These are phyloP conservation scores for Tremellales sp. DNA, from an alignment of 1,284 basidiomycete species.

Conservation along the genomic window DNA sequence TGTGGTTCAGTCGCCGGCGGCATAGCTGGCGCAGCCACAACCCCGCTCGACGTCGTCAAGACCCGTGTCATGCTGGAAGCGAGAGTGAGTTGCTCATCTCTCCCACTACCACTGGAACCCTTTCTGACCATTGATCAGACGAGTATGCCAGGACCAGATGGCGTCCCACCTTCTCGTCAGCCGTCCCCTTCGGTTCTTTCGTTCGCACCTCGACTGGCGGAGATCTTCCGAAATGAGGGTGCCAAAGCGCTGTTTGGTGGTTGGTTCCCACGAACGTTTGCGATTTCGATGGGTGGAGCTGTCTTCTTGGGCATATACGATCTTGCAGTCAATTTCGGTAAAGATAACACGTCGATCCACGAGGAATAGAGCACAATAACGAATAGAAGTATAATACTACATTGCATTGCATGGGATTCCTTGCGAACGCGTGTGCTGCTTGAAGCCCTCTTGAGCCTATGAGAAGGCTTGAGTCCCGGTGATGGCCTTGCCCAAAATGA, in stretches of 20 bases:
- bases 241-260: constrained; percentile 75
- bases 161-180: constrained; percentile 12
- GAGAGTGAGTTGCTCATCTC: constrained; percentile 53
- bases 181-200: constrained; percentile 52
- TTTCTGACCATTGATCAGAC: constrained; percentile 2
- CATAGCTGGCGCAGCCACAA: constrained; percentile 82
- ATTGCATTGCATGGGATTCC: background rate
- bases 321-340: constrained; percentile 35
- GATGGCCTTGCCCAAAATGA: constrained; percentile 87
- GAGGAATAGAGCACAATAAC: background rate
- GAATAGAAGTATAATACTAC: background rate
- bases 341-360: constrained; percentile 2
- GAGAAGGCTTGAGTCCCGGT: constrained; percentile 80
- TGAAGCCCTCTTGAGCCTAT: too few relatives aligned
- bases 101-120: too few relatives aligned
- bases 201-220: constrained; percentile 55
- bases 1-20: constrained; percentile 92
- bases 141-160: constrained; percentile 18
- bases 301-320: constrained; percentile 96
- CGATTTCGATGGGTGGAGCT: constrained; percentile 94
- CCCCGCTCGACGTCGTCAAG: constrained; percentile 94
- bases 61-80: constrained; percentile 95
- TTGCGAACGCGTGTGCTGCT: too few relatives aligned
- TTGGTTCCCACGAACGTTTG: constrained; percentile 83
- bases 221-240: constrained; percentile 74